Evolutionary conservation across 2,329 filamentous ascomycete species (phyloP).

Genomic region (Byssothecium circinans): DNA sequence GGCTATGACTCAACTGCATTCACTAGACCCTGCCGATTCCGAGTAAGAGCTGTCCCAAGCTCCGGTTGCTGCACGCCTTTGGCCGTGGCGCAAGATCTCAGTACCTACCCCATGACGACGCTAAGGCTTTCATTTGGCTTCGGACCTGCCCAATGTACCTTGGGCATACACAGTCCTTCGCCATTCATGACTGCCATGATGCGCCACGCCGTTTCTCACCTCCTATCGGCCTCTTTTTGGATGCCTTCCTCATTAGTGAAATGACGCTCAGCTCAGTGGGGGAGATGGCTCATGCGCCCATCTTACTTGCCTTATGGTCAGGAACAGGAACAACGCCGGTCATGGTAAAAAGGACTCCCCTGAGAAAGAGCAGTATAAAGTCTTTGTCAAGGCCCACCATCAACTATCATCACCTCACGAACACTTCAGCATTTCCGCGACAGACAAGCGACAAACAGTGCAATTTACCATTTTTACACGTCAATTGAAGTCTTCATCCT

Average conservation of each 20-base stretch:
- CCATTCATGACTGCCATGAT: slow-evolving; percentile 7
- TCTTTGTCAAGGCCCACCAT: neutral
- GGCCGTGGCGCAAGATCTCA: slow-evolving; percentile 1
- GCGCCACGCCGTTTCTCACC: slow-evolving; percentile 4
- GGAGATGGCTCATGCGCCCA: slow-evolving; percentile 4
- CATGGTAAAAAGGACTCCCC: neutral
- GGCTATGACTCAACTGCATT: slow-evolving; percentile 1
- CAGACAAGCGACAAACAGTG: neutral
- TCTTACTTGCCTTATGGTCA: slow-evolving; percentile 9
- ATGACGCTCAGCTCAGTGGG: slow-evolving; percentile 10
- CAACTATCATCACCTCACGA: neutral
- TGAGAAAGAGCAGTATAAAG: slow-evolving; percentile 7
- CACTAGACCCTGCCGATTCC: slow-evolving; percentile 4
- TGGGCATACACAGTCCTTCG: slow-evolving; percentile 1
- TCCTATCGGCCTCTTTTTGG: slow-evolving; percentile 8
- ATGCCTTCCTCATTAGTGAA: slow-evolving; percentile 7
- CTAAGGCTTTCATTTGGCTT: neutral
- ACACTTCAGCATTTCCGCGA: neutral
- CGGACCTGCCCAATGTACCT: slow-evolving; percentile 5
- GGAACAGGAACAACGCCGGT: slow-evolving; percentile 2
- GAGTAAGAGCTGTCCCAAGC: slow-evolving; percentile 1
- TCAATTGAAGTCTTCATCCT: neutral
- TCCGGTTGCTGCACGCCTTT: slow-evolving; percentile 4
- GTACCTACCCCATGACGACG: neutral
- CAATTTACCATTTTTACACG: neutral